phyloP scores from a whole-genome alignment of 768 basidiomycete genomes.

The Boletus subparvulus region DNA sequence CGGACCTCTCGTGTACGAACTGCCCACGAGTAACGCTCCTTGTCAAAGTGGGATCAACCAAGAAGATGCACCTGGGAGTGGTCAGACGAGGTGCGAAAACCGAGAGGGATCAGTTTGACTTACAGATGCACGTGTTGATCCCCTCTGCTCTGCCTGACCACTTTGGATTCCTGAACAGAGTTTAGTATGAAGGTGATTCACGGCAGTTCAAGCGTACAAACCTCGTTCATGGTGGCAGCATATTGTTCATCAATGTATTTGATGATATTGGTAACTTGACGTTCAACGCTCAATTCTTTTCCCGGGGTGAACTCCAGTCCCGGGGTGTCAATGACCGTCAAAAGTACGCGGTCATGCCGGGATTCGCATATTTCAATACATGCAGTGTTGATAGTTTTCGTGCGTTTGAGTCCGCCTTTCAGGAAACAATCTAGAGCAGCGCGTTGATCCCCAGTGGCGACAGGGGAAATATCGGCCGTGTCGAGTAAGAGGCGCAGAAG shows the following conservation, averaged over 20 bases:
- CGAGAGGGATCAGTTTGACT: slow-evolving; percentile 27
- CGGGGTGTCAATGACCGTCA: slow-evolving; percentile 85
- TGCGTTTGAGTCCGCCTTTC: slow-evolving; percentile 57
- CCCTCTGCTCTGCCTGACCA: slow-evolving; percentile 80
- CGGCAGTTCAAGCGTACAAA: slow-evolving; percentile 25
- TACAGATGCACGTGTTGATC: slow-evolving; percentile 90
- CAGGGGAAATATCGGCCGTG: slow-evolving; percentile 79
- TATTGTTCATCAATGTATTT: slow-evolving; percentile 81
- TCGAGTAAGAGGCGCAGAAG: slow-evolving; percentile 77
- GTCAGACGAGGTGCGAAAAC: slow-evolving; percentile 13
- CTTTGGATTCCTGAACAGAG: slow-evolving; percentile 73
- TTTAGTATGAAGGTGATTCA: neutral
- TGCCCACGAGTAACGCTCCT: slow-evolving; percentile 49
- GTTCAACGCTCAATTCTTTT: slow-evolving; percentile 73
- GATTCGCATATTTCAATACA: slow-evolving; percentile 84
- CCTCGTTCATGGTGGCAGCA: slow-evolving; percentile 86
- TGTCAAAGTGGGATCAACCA: slow-evolving; percentile 78
- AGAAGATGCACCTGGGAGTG: slow-evolving; percentile 68
- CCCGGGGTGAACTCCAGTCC: slow-evolving; percentile 76
- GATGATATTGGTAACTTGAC: slow-evolving; percentile 70
- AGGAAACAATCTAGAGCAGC: slow-evolving; percentile 64
- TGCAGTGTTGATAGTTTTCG: slow-evolving; percentile 62
- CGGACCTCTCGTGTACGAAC: slow-evolving; percentile 51
- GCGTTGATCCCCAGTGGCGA: slow-evolving; percentile 73
- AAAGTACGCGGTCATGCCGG: slow-evolving; percentile 71